A percentile compares a stretch with the other conserved stretches of the same genome.
phyloP scores from a whole-genome alignment of 257 asterid species.

The Osmanthus fragrans region DNA sequence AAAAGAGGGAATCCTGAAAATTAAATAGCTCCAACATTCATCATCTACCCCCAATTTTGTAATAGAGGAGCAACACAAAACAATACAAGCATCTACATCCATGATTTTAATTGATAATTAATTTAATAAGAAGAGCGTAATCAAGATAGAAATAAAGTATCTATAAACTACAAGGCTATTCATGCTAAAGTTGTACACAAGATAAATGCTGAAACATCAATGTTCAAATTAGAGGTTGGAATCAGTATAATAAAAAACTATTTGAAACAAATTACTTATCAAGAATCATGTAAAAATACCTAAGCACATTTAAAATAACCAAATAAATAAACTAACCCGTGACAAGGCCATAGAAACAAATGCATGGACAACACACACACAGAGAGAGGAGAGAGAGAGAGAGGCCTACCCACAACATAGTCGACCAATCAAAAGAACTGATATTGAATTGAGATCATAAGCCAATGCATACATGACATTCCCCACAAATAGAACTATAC shows the following conservation, averaged over 20 bases:
- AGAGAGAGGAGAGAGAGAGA: too few relatives aligned
- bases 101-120: background rate
- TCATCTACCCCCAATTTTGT: background rate
- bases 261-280: too few relatives aligned
- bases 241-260: background rate
- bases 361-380: too few relatives aligned
- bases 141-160: background rate
- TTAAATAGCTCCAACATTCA: background rate
- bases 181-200: background rate
- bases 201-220: slow-evolving; percentile 5
- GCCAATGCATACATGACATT: too few relatives aligned
- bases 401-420: too few relatives aligned
- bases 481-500: too few relatives aligned
- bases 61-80: background rate
- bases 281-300: background rate
- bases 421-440: too few relatives aligned
- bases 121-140: slow-evolving; percentile 10
- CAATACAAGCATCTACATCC: background rate
- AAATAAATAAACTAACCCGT: background rate
- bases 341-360: background rate
- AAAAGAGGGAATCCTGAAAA: background rate
- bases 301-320: too few relatives aligned
- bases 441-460: too few relatives aligned
- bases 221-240: background rate
- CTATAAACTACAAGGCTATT: background rate